Percentiles rank a stretch among this genome's conserved stretches.
Evolutionary conservation across 1,284 basidiomycete species (phyloP).

Genomic region (Apiotrichum porosum): DNA sequence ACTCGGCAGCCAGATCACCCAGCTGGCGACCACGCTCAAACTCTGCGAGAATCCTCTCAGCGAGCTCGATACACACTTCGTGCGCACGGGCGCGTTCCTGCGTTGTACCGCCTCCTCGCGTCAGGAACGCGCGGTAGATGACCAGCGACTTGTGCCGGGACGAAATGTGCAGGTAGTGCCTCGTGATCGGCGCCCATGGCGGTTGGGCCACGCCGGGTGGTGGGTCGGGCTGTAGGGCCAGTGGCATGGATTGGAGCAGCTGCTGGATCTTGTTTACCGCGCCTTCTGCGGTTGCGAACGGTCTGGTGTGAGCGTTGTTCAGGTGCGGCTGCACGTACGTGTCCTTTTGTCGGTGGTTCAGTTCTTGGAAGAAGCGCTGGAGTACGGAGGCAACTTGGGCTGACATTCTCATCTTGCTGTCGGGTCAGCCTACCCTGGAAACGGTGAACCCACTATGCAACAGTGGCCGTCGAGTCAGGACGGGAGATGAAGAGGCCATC

Average conservation of each 20-base stretch:
- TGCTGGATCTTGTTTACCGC: neutral
- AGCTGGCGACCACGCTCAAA: neutral
- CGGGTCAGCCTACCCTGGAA: no score
- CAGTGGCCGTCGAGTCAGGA: slow-evolving; percentile 5
- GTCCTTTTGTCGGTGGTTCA: no score
- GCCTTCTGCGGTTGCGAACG: slow-evolving; percentile 2
- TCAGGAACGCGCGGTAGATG: slow-evolving; percentile 19
- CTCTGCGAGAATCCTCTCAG: slow-evolving; percentile 6
- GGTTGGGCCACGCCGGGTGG: neutral
- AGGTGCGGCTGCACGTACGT: no score
- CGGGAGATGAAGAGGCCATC: neutral
- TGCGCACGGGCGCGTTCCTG: slow-evolving; percentile 9
- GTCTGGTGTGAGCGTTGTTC: no score
- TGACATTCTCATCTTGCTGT: slow-evolving; percentile 18
- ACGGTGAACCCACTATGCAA: slow-evolving; percentile 11
- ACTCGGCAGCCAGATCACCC: no score
- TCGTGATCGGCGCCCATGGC: slow-evolving; percentile 8
- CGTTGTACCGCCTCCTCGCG: slow-evolving; percentile 11
- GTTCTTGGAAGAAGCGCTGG: slow-evolving; percentile 4
- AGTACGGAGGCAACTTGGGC: slow-evolving; percentile 11
- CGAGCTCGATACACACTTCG: no score
- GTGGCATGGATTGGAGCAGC: slow-evolving; percentile 1
- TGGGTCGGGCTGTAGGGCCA: neutral
- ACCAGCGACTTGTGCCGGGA: slow-evolving; percentile 18
- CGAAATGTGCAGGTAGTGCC: slow-evolving; percentile 21